A percentile compares a stretch with the other conserved stretches of the same genome.
Evolutionary conservation across 106 monocot species (phyloP).

Genomic region (Acanthochlamys bracteata): DNA sequence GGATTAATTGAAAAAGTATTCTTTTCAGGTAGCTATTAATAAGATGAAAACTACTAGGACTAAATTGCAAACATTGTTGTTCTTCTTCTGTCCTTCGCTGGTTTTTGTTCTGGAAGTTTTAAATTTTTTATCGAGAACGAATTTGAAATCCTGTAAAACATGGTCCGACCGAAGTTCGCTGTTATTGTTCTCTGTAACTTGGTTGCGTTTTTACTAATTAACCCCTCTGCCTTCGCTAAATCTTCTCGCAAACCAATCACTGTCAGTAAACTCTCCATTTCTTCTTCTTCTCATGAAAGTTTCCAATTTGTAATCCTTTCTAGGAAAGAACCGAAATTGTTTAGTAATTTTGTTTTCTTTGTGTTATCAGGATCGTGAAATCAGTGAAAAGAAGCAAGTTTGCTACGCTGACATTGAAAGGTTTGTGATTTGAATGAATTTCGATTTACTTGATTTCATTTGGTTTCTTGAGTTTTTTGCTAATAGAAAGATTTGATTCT

Average conservation of each 20-base stretch:
- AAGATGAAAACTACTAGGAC: too few relatives aligned
- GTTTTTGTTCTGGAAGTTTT: too few relatives aligned
- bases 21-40: too few relatives aligned
- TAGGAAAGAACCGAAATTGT: background rate
- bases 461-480: background rate
- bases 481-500: background rate
- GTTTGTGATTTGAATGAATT: slow-evolving; percentile 17
- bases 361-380: slow-evolving; percentile 55
- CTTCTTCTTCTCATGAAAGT: background rate
- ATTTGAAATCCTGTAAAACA: too few relatives aligned
- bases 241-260: background rate
- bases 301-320: background rate
- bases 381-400: slow-evolving; percentile 62
- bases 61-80: too few relatives aligned
- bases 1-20: too few relatives aligned
- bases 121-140: too few relatives aligned
- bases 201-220: too few relatives aligned
- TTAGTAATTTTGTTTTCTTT: background rate
- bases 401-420: slow-evolving; percentile 95
- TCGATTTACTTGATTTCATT: background rate
- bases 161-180: too few relatives aligned
- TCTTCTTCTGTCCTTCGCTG: too few relatives aligned
- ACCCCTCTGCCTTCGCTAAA: background rate
- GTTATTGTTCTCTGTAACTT: too few relatives aligned
- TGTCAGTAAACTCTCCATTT: background rate